Evolutionary conservation across 768 basidiomycete genomes (phyloP), one percentile per base, ranked within the genome.

Genomic region (Auriscalpium vulgare): DNA sequence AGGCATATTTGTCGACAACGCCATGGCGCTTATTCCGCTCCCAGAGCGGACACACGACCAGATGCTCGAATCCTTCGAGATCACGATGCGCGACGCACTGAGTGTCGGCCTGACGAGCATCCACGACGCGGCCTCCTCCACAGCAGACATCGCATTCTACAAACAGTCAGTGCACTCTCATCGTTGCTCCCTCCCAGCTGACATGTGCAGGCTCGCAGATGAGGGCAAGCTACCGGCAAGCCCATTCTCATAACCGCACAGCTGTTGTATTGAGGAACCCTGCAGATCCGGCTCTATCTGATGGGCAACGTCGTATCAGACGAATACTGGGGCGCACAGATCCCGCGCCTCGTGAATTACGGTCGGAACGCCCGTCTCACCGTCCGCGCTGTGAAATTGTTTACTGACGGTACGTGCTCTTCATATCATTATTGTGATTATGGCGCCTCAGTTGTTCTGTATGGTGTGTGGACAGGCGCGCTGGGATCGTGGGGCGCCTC

Each of bases 401-500:
- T 84, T 64, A 74, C 82, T 0, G 95, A 97, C 65, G 94, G 88
- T 82, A 57, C 35, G 69, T 56, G 21, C 10, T 54, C 1, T 43
- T 23, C 29, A 29, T 47, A 23, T 21, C 57, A 58, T 38, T 16
- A 10, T 2, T 21, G 23, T 1, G 29, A 10, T 19, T 54, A 9
- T 43, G 13, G 46, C 16, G 14, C 50, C 17, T 14, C 10, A 17
- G 19, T 13, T 45, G n/a, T 10, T 34, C 0, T 6, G 68, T 50
- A 35, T 55, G 5, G 37, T 36, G 14, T 37, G 2, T 56, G 37
- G 34, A 6, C 52, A 87, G 87, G 94, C 44, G 95, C 95, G 0
- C 78, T 98, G 4, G 92, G 95, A 0, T 91, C 88, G 2, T 91
- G 89, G 78, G 95, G 95, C 8, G 94, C 95, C 0, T 94, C 95